Percentiles rank a stretch among this genome's conserved stretches.
Evolutionary conservation across 352 stramenopile species (phyloP).

Genomic region (Globisporangium lucens): DNA sequence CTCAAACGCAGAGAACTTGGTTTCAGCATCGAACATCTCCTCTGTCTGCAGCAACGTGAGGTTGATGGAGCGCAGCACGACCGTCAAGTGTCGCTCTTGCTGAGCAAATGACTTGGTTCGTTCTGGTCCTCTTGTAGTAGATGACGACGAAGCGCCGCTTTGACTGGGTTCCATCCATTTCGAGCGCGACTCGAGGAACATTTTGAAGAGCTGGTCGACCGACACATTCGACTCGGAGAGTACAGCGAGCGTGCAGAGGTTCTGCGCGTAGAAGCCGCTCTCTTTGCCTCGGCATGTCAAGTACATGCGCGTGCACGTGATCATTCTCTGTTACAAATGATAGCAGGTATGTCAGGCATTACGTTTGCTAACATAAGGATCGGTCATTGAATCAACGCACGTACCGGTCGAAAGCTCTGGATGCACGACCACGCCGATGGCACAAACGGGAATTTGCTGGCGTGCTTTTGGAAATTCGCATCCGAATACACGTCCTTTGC

Average conservation of each 20-base stretch:
- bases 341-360: not conserved
- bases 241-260: constrained; percentile 47
- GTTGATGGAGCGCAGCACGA: constrained; percentile 59
- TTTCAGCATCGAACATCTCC: constrained; percentile 45
- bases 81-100: constrained; percentile 36
- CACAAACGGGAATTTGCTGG: constrained; percentile 58
- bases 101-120: not conserved
- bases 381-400: not conserved
- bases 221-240: constrained; percentile 28
- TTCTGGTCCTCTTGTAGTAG: constrained; percentile 8
- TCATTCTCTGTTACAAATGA: constrained; percentile 36
- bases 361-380: not conserved
- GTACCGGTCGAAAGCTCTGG: constrained; percentile 57
- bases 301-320: constrained; percentile 39
- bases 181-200: constrained; percentile 48
- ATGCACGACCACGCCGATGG: constrained; percentile 62
- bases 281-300: constrained; percentile 51
- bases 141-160: constrained; percentile 4
- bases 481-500: constrained; percentile 32
- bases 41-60: constrained; percentile 53
- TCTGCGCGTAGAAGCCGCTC: constrained; percentile 62
- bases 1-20: constrained; percentile 20
- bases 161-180: constrained; percentile 41
- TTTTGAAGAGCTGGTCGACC: constrained; percentile 33
- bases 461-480: constrained; percentile 13